Conservation (phyloP, 768 basidiomycete genomes). For the Phlebiopsis flavidoalba region DNA sequence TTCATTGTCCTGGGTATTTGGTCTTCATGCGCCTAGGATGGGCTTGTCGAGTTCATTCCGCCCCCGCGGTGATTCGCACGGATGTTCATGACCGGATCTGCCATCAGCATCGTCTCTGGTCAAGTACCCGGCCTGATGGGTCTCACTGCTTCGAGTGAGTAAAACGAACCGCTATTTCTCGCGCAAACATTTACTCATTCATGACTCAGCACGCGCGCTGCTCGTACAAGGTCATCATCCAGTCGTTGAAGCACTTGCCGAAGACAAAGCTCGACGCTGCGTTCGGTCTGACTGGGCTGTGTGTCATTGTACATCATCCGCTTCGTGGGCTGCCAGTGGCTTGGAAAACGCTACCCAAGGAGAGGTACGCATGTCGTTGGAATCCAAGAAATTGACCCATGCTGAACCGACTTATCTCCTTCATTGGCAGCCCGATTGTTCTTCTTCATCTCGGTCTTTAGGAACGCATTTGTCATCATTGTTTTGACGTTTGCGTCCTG, state of each 20-base stretch:
- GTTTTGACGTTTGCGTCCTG: constrained; percentile 84
- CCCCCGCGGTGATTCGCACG: constrained; percentile 78
- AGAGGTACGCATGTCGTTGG: constrained; percentile 32
- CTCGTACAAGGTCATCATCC: constrained; percentile 86
- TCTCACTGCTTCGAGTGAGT: constrained; percentile 75
- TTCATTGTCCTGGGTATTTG: constrained; percentile 89
- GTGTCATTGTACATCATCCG: constrained; percentile 67
- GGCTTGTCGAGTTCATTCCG: constrained; percentile 91
- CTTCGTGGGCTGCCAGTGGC: constrained; percentile 41
- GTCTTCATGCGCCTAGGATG: constrained; percentile 87
- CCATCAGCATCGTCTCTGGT: constrained; percentile 82
- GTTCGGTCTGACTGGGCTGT: constrained; percentile 78
- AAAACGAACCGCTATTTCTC: background rate
- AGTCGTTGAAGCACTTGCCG: constrained; percentile 82
- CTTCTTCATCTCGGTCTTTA: constrained; percentile 74
- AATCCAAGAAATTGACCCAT: background rate
- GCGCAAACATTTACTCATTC: constrained; percentile 1
- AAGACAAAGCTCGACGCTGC: constrained; percentile 77
- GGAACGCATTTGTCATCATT: constrained; percentile 86
- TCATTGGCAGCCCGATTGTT: constrained; percentile 48
- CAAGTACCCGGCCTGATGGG: constrained; percentile 92
- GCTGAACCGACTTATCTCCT: background rate
- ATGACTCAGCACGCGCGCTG: constrained; percentile 65
- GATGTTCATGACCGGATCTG: constrained; percentile 99
- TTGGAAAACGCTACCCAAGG: constrained; percentile 57